phyloP scores from a whole-genome alignment of 495 filamentous ascomycete genomes.

The Chaetomidium leptoderma region DNA sequence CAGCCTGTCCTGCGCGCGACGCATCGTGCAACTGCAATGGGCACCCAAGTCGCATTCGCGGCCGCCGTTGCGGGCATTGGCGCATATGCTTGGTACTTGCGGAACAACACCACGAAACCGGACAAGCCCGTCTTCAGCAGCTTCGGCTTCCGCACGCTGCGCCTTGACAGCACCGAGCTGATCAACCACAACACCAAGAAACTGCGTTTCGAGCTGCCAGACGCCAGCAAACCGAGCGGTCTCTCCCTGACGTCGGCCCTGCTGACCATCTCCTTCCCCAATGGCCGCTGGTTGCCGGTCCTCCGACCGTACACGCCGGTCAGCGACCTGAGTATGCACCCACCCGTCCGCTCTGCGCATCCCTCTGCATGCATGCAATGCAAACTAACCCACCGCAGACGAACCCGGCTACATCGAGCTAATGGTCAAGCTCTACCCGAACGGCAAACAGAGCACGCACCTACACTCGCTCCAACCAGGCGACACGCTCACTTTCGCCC shows the following conservation, averaged over 20 bases:
- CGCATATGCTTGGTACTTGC: conserved; percentile 26
- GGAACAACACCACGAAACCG: conserved; percentile 3
- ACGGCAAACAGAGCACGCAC: conserved; percentile 57
- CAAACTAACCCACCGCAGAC: conserved; percentile 32
- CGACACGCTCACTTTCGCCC: conserved; percentile 51
- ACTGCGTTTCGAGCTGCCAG: conserved; percentile 58
- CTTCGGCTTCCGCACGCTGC: conserved; percentile 38
- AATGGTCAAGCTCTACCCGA: conserved; percentile 61
- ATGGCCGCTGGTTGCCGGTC: conserved; percentile 50
- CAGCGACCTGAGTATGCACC: conserved; percentile 45
- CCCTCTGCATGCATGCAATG: neutral
- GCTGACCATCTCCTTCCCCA: conserved; percentile 51
- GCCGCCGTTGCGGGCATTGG: conserved; percentile 32
- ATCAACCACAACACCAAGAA: conserved; percentile 65
- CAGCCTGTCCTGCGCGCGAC: conserved; percentile 13
- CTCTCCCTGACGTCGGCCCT: conserved; percentile 53
- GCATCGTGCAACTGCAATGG: conserved; percentile 27
- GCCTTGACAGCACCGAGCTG: conserved; percentile 48
- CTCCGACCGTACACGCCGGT: conserved; percentile 59
- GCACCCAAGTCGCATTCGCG: conserved; percentile 25
- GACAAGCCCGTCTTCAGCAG: conserved; percentile 29
- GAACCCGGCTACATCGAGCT: conserved; percentile 54
- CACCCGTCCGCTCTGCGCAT: neutral
- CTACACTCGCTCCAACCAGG: conserved; percentile 60
- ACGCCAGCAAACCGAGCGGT: conserved; percentile 45